These are phyloP conservation scores for Leonotis leonurus DNA, from an alignment of 257 asterid species.

Conservation along the genomic window DNA sequence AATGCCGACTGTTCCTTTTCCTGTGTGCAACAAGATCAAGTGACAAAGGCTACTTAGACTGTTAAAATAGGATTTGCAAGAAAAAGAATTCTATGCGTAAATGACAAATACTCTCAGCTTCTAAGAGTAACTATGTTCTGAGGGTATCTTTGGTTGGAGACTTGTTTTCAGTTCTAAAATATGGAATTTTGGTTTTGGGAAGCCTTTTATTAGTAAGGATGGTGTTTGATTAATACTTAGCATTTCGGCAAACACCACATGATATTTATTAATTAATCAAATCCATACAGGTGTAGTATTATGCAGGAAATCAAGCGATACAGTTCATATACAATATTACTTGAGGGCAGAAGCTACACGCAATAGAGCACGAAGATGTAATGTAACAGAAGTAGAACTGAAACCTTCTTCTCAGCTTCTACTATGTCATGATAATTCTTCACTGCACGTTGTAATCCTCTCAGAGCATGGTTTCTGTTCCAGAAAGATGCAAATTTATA, in stretches of 20 bases:
- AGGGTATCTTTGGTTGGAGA: neutral
- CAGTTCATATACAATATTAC: neutral
- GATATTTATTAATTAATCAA: neutral
- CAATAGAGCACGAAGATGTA: constrained; percentile 6
- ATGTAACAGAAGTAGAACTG: constrained; percentile 16
- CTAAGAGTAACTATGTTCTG: neutral
- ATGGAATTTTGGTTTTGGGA: neutral
- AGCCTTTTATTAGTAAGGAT: neutral
- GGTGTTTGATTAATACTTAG: neutral
- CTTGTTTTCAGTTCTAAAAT: neutral
- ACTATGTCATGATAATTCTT: constrained; percentile 62
- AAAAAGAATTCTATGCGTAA: neutral
- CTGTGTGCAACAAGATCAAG: constrained; percentile 29
- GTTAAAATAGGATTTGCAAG: neutral
- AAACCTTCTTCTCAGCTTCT: constrained; percentile 94
- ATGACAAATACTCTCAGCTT: neutral
- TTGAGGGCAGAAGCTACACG: neutral
- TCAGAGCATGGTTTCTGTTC: constrained; percentile 84
- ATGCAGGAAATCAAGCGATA: neutral
- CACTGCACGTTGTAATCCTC: constrained; percentile 68
- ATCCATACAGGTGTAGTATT: neutral
- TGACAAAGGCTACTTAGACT: neutral
- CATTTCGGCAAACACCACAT: neutral
- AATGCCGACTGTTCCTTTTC: constrained; percentile 87
- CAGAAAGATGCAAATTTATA: constrained; percentile 98